Base-by-base conservation (phyloP, 2,329 filamentous ascomycete genomes). In the Diaporthe eres region DNA sequence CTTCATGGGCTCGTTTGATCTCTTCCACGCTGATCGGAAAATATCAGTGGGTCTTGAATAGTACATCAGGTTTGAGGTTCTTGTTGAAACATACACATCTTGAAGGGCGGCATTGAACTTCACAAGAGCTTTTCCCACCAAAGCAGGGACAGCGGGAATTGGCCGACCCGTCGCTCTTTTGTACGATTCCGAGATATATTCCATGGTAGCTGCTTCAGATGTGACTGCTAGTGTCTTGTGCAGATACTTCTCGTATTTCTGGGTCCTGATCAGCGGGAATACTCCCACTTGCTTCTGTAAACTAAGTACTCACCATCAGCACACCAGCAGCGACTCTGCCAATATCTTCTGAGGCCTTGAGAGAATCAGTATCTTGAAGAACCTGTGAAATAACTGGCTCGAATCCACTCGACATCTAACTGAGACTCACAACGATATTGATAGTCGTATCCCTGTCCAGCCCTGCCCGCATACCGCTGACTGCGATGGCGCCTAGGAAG, bases 171-270 rank as follows among this genome's bases (percentile, higher is more conserved):
- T 55, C 2, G 65, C 65, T 39, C 13, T 68, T 25, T 53, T 53
- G 47, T 68, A 39, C 2, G 65, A 53, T 9, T 53, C 47, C 1
- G 65, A 68, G 34, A 68, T 68, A 1, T 53, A 6, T 1, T 68
- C 65, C 65, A 68, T 68, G 13, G 65, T 68, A 6, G 47, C 65
- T 12, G 65, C 65, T 28, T 68, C 65, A 28, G 65, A 53, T n/a
- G 65, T 39, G 13, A 53, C 6, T 25, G 65, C 4, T 6, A 68
- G n/a, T n/a, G 22, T 39, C 19, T 42, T 42, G 13, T 51, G 47
- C 6, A 53, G 34, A 25, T 68, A 55, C 1, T 39, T 53, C 7
- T 68, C 47, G 17, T 13, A 47, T 25, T 42, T 22, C 65, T 68
- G 17, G 12, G 22, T 53, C n/a, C 8, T 39, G 7, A 19, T 55